Percentiles rank a stretch among this genome's conserved stretches.
phyloP scores from a whole-genome alignment of 2,329 filamentous ascomycete species.

The Penicillium polonicum region DNA sequence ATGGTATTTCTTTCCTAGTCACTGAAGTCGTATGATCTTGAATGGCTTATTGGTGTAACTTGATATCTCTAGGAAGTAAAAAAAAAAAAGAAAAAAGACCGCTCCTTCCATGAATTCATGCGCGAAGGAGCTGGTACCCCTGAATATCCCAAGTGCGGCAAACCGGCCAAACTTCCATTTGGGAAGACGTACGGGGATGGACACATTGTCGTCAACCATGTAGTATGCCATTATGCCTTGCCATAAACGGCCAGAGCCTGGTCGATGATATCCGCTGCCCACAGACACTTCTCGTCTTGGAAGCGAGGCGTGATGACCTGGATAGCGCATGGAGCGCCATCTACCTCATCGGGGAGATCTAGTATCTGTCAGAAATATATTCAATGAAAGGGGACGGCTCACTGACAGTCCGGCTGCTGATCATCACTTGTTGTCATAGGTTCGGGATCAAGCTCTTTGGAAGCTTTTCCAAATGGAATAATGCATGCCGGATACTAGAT shows the following conservation, averaged over 20 bases:
- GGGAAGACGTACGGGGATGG: background rate
- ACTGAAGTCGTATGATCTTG: background rate
- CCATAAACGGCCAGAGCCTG: constrained; percentile 1
- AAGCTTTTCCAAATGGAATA: constrained; percentile 47
- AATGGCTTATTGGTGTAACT: background rate
- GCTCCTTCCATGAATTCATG: background rate
- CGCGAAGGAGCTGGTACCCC: background rate
- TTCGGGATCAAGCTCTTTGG: constrained; percentile 42
- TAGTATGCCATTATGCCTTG: background rate
- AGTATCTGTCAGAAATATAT: constrained; percentile 4
- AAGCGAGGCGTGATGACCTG: constrained; percentile 50
- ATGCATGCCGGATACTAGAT: constrained; percentile 52
- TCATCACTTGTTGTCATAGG: constrained; percentile 31
- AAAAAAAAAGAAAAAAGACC: background rate
- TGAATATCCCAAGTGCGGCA: too few species aligned
- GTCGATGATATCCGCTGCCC: constrained; percentile 34
- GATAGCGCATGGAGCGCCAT: constrained; percentile 49
- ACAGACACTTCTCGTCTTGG: constrained; percentile 50
- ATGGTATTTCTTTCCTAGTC: background rate
- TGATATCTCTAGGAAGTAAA: background rate
- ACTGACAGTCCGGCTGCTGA: constrained; percentile 30
- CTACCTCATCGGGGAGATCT: constrained; percentile 45
- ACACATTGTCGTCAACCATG: background rate
- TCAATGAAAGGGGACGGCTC: background rate
- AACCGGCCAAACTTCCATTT: background rate